These are phyloP conservation scores for Turritis glabra DNA, from an alignment of 345 rosid genomes.

Conservation along the genomic window DNA sequence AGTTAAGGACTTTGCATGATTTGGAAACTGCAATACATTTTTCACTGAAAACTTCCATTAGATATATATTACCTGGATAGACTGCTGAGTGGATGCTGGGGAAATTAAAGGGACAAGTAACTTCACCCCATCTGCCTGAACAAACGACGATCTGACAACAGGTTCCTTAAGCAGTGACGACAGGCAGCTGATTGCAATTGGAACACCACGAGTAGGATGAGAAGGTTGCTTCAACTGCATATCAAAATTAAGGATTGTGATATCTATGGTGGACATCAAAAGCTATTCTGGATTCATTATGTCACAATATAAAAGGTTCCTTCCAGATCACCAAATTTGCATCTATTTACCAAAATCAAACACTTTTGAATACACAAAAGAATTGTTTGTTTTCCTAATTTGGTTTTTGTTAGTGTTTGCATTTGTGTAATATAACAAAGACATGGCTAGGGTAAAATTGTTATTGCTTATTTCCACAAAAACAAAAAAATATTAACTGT, in stretches of 20 bases:
- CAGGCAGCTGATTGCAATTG: conserved; percentile 75
- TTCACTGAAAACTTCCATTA: conserved; percentile 11
- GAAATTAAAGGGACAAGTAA: conserved; percentile 79
- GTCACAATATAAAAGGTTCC: not conserved
- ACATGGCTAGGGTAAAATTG: not conserved
- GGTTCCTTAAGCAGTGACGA: conserved; percentile 83
- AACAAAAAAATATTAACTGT: not conserved
- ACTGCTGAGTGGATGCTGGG: conserved; percentile 97
- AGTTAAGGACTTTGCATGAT: not conserved
- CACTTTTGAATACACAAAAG: not conserved
- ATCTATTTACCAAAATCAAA: not conserved
- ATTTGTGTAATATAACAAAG: not conserved
- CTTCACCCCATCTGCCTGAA: conserved; percentile 90
- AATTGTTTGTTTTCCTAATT: not conserved
- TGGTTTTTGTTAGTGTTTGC: not conserved
- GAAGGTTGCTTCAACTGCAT: conserved; percentile 89
- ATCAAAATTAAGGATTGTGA: conserved; percentile 31
- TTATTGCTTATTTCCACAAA: not conserved
- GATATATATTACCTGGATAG: conserved; percentile 68
- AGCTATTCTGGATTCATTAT: not conserved
- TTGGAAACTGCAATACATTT: conserved; percentile 3
- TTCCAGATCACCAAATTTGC: not conserved
- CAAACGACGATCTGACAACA: conserved; percentile 86
- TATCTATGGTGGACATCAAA: conserved; percentile 7
- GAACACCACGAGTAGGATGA: conserved; percentile 77